A percentile compares a stretch with the other conserved stretches of the same genome.
Conservation (phyloP, 108 stramenopile genomes). For the Cylindrotheca fusiformis region DNA sequence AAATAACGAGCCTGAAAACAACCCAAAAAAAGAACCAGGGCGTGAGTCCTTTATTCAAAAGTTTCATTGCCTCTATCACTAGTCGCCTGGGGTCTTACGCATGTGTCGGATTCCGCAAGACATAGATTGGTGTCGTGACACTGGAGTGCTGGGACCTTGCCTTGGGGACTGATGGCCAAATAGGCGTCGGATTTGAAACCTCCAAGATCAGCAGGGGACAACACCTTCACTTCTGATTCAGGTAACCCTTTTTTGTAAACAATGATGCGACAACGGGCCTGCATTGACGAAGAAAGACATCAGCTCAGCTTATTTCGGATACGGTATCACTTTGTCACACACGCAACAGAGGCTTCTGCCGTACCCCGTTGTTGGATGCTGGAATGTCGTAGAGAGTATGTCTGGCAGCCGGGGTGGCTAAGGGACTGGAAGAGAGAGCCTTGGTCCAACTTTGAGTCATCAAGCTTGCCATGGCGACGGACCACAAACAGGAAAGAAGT, state of each 20-base stretch:
- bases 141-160: constrained; percentile 83
- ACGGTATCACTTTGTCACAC: too few relatives aligned
- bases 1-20: constrained; percentile 74
- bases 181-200: constrained; percentile 86
- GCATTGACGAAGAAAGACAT: not conserved
- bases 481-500: too few relatives aligned
- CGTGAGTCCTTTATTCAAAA: too few relatives aligned
- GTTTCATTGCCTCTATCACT: too few relatives aligned
- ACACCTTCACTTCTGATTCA: constrained; percentile 54
- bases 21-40: too few relatives aligned
- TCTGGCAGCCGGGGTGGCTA: constrained; percentile 7
- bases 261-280: constrained; percentile 82
- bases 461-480: too few relatives aligned
- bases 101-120: constrained; percentile 86
- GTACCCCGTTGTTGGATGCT: constrained; percentile 92
- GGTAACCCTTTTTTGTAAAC: constrained; percentile 76
- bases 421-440: not conserved
- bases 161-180: constrained; percentile 79
- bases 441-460: too few relatives aligned
- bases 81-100: too few relatives aligned
- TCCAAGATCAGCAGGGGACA: constrained; percentile 72
- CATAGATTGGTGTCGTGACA: constrained; percentile 28
- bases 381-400: constrained; percentile 87
- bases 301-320: too few relatives aligned
- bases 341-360: constrained; percentile 77